Base-by-base conservation (phyloP, 1,139 yeast species). In the Candida sp. region DNA sequence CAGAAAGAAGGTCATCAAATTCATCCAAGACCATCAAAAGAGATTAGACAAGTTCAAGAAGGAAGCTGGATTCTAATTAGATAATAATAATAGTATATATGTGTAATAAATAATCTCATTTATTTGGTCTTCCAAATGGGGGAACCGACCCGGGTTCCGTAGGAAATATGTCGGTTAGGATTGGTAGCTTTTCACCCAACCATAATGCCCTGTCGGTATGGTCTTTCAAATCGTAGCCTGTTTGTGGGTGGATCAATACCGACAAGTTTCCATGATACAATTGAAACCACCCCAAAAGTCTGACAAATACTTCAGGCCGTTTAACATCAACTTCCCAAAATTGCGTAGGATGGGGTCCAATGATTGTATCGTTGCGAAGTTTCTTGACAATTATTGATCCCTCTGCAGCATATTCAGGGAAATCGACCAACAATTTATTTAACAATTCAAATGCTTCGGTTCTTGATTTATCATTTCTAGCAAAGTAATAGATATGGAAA, bases 1-100 rank as follows among this genome's bases (percentile, higher is more conserved):
- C 55, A 73, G 95, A 53, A 84, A 79, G 58, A 74, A 71, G 45
- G 76, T 77, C 8, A 81, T 86, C 51, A 80, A 76, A 54, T 67
- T 72, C 42, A 76, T 85, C 43, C 93, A 85, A 62, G 70, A 65
- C 38, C 77, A 76, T 53, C 80, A 82, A 56, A 81, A 75, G 56
- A 68, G 78, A 48, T 68, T 84, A 48, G 93, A 85, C 57, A 60
- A 61, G 36, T 72, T 79, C 55, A 78, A 71, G 55, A 65, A 66
- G 52, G 76, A 71, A 56, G 51, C 57, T 38, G 45, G 46, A 19
- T 51, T 52, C 32, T 57, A 51, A 45, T 38, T 22, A 7, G 7
- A 7, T 25, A 25, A 25, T 15, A 15, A 15, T 15, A 15, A 15
- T 15, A 15, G 29, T 25, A 25, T 3, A 32, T 12, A 32, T 32